A percentile compares a stretch with the other conserved stretches of the same genome.
These are phyloP conservation scores for Penicillium expansum DNA, from an alignment of 2,329 filamentous ascomycete genomes.

Conservation along the genomic window DNA sequence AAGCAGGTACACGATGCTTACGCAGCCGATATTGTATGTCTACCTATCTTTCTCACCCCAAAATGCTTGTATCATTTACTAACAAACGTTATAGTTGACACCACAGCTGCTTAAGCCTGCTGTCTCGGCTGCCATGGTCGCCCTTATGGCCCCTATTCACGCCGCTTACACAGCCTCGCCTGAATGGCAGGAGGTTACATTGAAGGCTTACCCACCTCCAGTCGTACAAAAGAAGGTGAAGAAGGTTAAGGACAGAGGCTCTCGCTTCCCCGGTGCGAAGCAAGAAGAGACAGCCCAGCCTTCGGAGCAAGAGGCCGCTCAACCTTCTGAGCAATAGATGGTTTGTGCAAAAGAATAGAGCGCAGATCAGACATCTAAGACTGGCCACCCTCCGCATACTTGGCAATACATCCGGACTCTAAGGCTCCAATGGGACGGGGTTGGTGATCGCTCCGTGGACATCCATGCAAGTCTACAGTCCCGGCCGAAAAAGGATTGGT, in stretches of 20 bases:
- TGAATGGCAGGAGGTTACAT: conserved; percentile 77
- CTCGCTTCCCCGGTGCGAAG: conserved; percentile 46
- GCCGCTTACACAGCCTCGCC: conserved; percentile 65
- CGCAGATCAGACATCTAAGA: not conserved
- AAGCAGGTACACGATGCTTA: conserved; percentile 77
- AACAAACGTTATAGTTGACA: conserved; percentile 56
- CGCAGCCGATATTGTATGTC: conserved; percentile 67
- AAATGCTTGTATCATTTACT: not conserved
- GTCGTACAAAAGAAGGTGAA: conserved; percentile 65
- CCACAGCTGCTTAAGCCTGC: conserved; percentile 88
- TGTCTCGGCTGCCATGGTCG: conserved; percentile 68
- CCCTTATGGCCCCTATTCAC: conserved; percentile 74
- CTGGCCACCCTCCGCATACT: not conserved
- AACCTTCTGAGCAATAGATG: not conserved
- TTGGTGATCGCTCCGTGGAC: not conserved
- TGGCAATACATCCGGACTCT: not conserved
- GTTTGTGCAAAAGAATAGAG: not conserved
- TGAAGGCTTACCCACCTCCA: conserved; percentile 77
- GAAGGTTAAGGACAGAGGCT: conserved; percentile 74
- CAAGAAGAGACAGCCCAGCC: not conserved
- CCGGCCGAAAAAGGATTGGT: not conserved
- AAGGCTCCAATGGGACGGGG: not conserved
- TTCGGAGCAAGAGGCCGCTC: not conserved
- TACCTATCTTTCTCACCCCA: not conserved
- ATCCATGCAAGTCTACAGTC: not conserved